A percentile compares a stretch with the other conserved stretches of the same genome.
phyloP scores from a whole-genome alignment of 345 rosid species.

The Moricandia moricandioides region DNA sequence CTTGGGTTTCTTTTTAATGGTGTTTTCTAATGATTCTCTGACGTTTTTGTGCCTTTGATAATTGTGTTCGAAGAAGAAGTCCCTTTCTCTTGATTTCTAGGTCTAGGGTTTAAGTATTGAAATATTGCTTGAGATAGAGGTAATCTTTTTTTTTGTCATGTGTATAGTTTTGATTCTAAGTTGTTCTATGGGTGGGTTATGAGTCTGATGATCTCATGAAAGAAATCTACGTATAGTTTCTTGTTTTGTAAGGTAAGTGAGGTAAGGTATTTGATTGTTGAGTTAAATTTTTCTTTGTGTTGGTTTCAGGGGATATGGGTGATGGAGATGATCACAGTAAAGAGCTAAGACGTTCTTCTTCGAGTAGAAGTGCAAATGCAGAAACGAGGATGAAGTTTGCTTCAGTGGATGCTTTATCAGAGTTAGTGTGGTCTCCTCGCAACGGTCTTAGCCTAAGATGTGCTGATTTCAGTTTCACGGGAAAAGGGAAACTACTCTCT shows the following conservation, averaged over 20 bases:
- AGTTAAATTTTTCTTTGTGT: not conserved
- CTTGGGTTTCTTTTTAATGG: not conserved
- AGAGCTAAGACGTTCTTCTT: constrained; percentile 32
- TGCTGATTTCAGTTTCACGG: constrained; percentile 59
- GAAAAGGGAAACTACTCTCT: constrained; percentile 39
- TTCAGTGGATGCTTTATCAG: constrained; percentile 60
- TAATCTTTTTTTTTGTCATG: not conserved
- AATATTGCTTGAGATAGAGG: constrained; percentile 14
- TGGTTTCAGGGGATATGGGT: constrained; percentile 44
- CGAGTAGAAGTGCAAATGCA: constrained; percentile 62
- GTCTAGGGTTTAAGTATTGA: not conserved
- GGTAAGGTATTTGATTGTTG: not conserved
- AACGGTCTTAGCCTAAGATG: constrained; percentile 71
- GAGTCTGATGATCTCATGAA: too few relatives aligned
- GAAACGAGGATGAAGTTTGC: constrained; percentile 43
- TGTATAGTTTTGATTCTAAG: not conserved
- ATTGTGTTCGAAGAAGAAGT: not conserved
- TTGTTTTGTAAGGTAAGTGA: too few relatives aligned
- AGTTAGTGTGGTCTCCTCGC: constrained; percentile 91
- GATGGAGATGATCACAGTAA: constrained; percentile 38
- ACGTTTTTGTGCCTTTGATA: not conserved
- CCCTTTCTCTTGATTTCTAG: not conserved
- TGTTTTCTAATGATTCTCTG: not conserved
- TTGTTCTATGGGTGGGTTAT: too few relatives aligned
- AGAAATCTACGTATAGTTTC: too few relatives aligned